Evolutionary conservation across 2,329 filamentous ascomycete species (phyloP), one percentile per base, ranked within the genome.

Genomic region (Clathrospora elynae): DNA sequence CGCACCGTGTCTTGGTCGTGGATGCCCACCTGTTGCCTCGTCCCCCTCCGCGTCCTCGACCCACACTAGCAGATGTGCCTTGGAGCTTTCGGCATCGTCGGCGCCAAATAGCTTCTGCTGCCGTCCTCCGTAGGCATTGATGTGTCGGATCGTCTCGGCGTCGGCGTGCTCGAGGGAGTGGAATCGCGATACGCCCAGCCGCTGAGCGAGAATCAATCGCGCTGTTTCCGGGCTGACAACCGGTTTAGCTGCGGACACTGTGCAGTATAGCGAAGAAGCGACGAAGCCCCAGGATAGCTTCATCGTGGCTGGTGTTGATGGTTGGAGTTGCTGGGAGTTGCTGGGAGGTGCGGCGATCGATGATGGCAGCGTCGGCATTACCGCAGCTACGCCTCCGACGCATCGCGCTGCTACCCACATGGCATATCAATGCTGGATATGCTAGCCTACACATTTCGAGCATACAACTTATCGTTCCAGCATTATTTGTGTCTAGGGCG

Each of bases 171-270:
- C 66, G 33, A 76, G 60, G 16, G 66, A 60, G 52, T 79, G 76
- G 62, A 72, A 79, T 39, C 72, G 69, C 38, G 76, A 74, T 22
- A 79, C 65, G 12, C 76, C 76, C 17, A 78, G 70, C 55, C 76
- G 66, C 61, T 78, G 74, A 35, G 77, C 77, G 46, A 80, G 58
- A 34, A 79, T 71, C 43, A 79, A 61, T 59, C 77, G 70, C 53
- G 77, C 75, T 25, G 73, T 72, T 40, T 73, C 68, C 11, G 75
- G 71, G 55, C 42, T 59, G 46, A 71, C 51, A 18, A 59, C 54
- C 24, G 64, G 39, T 61, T 73, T 22, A 59, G 51, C 18, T 62
- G 67, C 57, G 14, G 57, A 53, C 23, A 64, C 62, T 12, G 65
- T 51, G 55, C 64, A 70, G 59, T 61, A 70, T 31, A 76, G 62